Conservation (phyloP, 2,329 filamentous ascomycete genomes). For the Aureobasidium sp. region DNA sequence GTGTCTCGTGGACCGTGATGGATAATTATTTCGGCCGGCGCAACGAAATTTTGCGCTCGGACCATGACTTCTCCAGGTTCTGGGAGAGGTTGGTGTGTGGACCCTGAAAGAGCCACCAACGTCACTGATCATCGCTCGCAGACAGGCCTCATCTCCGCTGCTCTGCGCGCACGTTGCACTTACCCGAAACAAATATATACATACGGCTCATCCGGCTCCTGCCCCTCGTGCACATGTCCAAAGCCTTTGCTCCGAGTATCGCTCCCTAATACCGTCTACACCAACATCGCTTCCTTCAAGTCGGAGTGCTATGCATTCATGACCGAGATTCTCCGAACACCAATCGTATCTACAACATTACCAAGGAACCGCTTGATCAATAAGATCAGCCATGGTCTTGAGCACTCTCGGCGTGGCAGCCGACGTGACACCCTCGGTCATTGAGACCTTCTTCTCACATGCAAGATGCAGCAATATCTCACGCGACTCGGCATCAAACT, state of each 20-base stretch:
- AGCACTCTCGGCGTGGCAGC: conserved; percentile 76
- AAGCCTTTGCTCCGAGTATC: not conserved
- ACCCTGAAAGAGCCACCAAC: not conserved
- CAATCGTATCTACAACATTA: not conserved
- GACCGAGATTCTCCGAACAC: not conserved
- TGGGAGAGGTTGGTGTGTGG: not conserved
- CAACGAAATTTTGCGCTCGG: not conserved
- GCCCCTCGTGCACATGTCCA: not conserved
- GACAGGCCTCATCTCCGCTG: conserved; percentile 4
- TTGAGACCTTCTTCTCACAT: conserved; percentile 81
- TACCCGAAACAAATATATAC: not conserved
- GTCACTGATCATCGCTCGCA: not conserved
- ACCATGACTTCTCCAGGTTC: not conserved
- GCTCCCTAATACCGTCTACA: not conserved
- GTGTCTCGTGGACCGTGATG: not conserved
- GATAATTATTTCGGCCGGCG: not conserved
- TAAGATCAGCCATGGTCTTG: conserved; percentile 49
- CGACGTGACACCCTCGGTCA: conserved; percentile 78
- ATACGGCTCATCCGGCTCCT: not conserved
- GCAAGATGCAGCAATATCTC: conserved; percentile 43
- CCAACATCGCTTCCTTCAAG: not conserved
- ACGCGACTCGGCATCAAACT: not conserved
- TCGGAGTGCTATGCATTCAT: not conserved
- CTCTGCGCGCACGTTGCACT: not conserved
- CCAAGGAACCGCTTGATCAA: not conserved